Base-by-base conservation (phyloP, 2,329 filamentous ascomycete genomes). In the Apiospora malaysiana region DNA sequence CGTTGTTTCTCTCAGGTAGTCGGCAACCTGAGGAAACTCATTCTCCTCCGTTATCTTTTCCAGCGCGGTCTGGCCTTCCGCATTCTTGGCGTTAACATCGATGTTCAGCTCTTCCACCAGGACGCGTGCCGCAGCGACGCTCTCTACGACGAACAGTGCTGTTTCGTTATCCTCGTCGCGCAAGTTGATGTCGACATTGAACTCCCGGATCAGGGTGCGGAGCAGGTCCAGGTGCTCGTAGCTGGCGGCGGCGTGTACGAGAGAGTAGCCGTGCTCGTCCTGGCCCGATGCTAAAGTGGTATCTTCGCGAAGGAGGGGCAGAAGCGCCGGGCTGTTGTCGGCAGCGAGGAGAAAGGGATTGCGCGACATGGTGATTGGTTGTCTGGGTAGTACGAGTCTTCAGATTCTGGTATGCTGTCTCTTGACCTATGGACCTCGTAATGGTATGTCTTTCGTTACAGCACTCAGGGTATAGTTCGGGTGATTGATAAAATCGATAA, bases 131-230 rank as follows among this genome's bases (percentile, higher is more conserved):
- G 94, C 91, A 4, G 93, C 91, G 67, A 92, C 85, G 0, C 90
- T 93, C 82, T 99, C 96, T 40, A 91, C 90, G n/a, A 94, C 94
- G 78, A 97, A 99, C 5, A 99, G 85, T n/a, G 95, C 93, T 1
- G 95, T 98, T 83, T 99, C 96, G 70, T 91, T 89, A 80, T 99
- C 96, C 80, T 97, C 94, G 79, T 99, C 96, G 75, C 88, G 89
- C 69, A 98, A 85, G 79, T 98, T 92, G 66, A 94, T 89, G 72
- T 95, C 85, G 32, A 95, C 95, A 16, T 90, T 83, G 82, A 95
- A 94, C 45, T 95, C 93, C 66, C 85, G 85, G 40, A 97, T 86
- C 7, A 99, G 87, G 0, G 89, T 82, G 72, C 93, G 91, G 21
- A 98, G 87, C 21, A 99, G 90, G 70, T 93, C 89, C 46, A 94